phyloP scores from a whole-genome alignment of 495 filamentous ascomycete species.

The Penicillium ochrochloron region DNA sequence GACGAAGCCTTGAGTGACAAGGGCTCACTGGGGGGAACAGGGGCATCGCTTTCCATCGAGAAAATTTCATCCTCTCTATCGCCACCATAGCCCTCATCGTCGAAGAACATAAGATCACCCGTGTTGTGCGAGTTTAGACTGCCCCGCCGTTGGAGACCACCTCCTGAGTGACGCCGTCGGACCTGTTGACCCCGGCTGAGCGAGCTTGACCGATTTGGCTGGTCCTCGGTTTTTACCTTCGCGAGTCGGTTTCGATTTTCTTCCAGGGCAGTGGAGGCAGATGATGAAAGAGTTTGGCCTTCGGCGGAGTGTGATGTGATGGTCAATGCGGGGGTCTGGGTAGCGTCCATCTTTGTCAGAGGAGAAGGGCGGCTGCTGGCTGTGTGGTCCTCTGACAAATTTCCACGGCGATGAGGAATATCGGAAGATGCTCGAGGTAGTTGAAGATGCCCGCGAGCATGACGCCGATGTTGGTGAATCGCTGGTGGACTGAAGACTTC shows the following conservation, averaged over 20 bases:
- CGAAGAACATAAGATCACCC: slow-evolving; percentile 79
- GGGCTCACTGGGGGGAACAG: slow-evolving; percentile 19
- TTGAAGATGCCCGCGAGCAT: slow-evolving; percentile 64
- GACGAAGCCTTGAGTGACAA: slow-evolving; percentile 9
- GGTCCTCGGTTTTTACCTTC: slow-evolving; percentile 37
- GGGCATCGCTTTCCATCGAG: slow-evolving; percentile 66
- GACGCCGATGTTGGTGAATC: slow-evolving; percentile 68
- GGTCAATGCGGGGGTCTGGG: slow-evolving; percentile 38
- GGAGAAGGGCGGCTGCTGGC: slow-evolving; percentile 30
- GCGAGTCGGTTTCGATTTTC: slow-evolving; percentile 42
- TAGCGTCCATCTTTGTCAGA: slow-evolving; percentile 18
- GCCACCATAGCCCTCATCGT: slow-evolving; percentile 83
- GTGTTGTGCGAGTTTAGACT: slow-evolving; percentile 63
- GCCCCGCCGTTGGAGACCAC: slow-evolving; percentile 70
- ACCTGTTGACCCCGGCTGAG: slow-evolving; percentile 38
- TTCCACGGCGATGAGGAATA: slow-evolving; percentile 36
- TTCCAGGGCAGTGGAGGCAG: slow-evolving; percentile 48
- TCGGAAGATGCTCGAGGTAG: slow-evolving; percentile 51
- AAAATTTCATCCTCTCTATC: slow-evolving; percentile 79
- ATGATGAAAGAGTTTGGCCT: slow-evolving; percentile 45
- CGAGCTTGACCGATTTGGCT: slow-evolving; percentile 38
- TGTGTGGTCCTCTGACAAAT: slow-evolving; percentile 41
- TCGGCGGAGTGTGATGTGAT: slow-evolving; percentile 34
- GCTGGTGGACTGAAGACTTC: slow-evolving; percentile 90
- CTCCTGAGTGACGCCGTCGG: slow-evolving; percentile 76